These are phyloP conservation scores for Capsella bursapastoris DNA, from an alignment of 345 rosid genomes.

Conservation along the genomic window DNA sequence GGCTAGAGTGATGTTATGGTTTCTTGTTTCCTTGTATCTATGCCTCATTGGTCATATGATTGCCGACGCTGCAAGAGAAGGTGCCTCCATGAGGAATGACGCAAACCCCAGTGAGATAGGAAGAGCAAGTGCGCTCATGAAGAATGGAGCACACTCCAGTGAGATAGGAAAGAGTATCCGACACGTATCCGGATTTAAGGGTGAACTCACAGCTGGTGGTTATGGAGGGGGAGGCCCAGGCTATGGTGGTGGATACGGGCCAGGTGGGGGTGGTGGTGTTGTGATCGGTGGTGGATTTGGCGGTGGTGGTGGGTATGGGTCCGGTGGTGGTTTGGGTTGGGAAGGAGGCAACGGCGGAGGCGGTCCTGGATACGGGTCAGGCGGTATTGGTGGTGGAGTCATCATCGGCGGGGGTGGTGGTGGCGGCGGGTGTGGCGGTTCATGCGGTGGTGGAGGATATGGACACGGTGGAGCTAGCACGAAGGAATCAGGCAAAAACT, in stretches of 20 bases:
- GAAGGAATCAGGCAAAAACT: conserved; percentile 38
- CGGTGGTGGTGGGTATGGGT: conserved; percentile 29
- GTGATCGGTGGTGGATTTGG: conserved; percentile 42
- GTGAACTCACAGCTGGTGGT: conserved; percentile 42
- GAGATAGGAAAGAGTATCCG: conserved; percentile 26
- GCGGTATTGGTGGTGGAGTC: conserved; percentile 45
- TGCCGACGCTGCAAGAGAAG: conserved; percentile 42
- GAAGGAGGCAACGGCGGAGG: conserved; percentile 39
- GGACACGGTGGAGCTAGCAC: conserved; percentile 34
- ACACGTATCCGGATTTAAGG: conserved; percentile 35
- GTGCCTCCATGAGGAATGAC: conserved; percentile 28
- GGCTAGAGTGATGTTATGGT: conserved; percentile 36
- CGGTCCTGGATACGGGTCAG: conserved; percentile 37
- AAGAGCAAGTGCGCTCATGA: conserved; percentile 6
- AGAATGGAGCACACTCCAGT: neutral
- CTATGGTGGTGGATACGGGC: conserved; percentile 42
- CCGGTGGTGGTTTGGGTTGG: conserved; percentile 41
- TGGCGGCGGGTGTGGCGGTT: conserved; percentile 36
- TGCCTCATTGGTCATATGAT: conserved; percentile 40
- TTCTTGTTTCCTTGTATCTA: conserved; percentile 39
- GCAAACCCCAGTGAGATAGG: conserved; percentile 14
- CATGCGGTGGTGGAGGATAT: conserved; percentile 37
- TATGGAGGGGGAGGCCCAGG: conserved; percentile 41
- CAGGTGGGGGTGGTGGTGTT: conserved; percentile 41
- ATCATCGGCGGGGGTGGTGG: conserved; percentile 30